Conservation (phyloP, 1,284 basidiomycete genomes). For the Ustilago bromivora region DNA sequence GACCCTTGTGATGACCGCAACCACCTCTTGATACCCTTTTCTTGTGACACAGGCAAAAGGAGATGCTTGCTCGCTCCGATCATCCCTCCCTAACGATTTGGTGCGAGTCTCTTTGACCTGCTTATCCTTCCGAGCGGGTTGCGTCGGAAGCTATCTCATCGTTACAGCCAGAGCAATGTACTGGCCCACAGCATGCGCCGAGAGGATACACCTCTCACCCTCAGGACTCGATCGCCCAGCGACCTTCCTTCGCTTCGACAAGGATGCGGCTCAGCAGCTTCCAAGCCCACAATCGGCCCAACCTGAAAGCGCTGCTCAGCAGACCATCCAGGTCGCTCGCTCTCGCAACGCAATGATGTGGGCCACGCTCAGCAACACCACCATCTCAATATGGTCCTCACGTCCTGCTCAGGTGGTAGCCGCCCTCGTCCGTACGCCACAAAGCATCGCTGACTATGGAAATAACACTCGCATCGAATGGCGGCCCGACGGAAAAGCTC, state of each 20-base stretch:
- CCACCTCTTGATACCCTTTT: background rate
- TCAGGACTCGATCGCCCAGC: slow-evolving; percentile 46
- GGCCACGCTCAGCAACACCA: slow-evolving; percentile 51
- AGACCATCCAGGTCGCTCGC: slow-evolving; percentile 51
- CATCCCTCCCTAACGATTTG: background rate
- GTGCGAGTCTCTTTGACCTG: background rate
- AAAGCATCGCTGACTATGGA: slow-evolving; percentile 63
- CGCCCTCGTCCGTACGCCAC: slow-evolving; percentile 56
- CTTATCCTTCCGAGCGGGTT: background rate
- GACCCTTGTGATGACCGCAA: background rate
- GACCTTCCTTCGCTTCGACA: slow-evolving; percentile 41
- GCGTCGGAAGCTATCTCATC: background rate
- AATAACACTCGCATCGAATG: slow-evolving; percentile 57
- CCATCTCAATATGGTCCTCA: slow-evolving; percentile 58
- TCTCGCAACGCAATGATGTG: slow-evolving; percentile 60
- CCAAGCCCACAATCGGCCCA: background rate
- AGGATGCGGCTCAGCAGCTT: slow-evolving; percentile 47
- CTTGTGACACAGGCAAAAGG: background rate
- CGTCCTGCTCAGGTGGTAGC: slow-evolving; percentile 65
- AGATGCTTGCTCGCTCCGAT: background rate
- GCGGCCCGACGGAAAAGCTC: slow-evolving; percentile 54
- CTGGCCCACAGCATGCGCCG: slow-evolving; percentile 64
- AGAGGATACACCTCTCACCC: slow-evolving; percentile 58
- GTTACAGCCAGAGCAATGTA: slow-evolving; percentile 49
- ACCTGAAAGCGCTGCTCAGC: slow-evolving; percentile 19